phyloP scores from a whole-genome alignment of 306 rosid genomes.

The Glycine latifolia region DNA sequence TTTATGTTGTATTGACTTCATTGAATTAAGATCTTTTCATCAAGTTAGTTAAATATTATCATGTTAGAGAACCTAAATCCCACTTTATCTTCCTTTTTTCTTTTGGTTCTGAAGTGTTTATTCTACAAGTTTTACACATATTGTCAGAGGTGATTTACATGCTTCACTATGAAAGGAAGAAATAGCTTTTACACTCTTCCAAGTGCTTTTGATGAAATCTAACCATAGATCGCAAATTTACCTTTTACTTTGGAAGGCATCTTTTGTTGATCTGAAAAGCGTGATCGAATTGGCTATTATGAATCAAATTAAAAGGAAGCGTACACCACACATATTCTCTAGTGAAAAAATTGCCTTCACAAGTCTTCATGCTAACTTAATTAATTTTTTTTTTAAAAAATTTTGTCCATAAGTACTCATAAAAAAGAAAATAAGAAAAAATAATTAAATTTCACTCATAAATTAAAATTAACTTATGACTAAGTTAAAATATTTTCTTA shows the following conservation, averaged over 20 bases:
- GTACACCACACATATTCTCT: conserved; percentile 43
- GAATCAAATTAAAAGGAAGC: conserved; percentile 36
- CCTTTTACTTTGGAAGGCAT: conserved; percentile 37
- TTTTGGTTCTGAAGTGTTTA: background rate
- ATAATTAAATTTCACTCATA: no score
- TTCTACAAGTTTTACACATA: background rate
- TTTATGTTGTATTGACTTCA: background rate
- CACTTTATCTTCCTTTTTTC: background rate
- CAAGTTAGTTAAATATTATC: background rate
- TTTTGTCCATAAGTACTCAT: background rate
- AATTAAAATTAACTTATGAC: no score
- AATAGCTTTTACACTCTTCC: conserved; percentile 35
- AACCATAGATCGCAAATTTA: conserved; percentile 16
- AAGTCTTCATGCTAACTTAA: background rate
- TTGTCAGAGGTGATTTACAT: background rate
- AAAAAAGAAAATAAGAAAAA: no score
- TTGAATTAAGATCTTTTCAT: background rate
- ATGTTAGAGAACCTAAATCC: background rate
- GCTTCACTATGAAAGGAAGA: conserved; percentile 11
- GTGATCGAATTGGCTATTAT: conserved; percentile 6
- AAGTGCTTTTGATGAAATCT: conserved; percentile 43
- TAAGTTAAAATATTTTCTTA: no score
- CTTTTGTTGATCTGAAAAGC: conserved; percentile 34
- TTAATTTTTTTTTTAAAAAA: no score
- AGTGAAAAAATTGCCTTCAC: background rate